Conservation (phyloP, 2,329 filamentous ascomycete genomes). For the Colletotrichum salicis region DNA sequence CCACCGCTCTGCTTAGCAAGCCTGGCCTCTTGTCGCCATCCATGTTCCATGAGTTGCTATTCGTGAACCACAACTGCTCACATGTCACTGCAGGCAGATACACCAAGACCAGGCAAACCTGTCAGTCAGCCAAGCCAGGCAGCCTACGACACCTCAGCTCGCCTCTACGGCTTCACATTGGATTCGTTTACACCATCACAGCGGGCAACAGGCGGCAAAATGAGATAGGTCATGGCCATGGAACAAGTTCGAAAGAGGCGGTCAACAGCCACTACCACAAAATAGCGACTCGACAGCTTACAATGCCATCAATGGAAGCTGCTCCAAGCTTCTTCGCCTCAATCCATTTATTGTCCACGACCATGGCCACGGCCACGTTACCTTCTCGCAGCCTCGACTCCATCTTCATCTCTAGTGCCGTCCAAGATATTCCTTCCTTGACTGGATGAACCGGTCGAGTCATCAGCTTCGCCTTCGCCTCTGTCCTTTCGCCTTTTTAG, state of each 20-base stretch:
- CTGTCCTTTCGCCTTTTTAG: conserved; percentile 1
- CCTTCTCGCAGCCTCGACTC: background rate
- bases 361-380: background rate
- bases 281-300: background rate
- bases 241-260: conserved; percentile 29
- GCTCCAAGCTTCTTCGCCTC: conserved; percentile 21
- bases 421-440: background rate
- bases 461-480: conserved; percentile 25
- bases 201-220: conserved; percentile 3
- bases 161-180: background rate
- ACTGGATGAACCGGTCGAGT: conserved; percentile 18
- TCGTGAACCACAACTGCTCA: conserved; percentile 33
- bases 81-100: conserved; percentile 29
- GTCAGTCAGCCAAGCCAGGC: background rate
- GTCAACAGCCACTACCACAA: conserved; percentile 10
- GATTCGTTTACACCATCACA: conserved; percentile 3
- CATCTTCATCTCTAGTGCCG: background rate
- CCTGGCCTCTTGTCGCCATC: conserved; percentile 5
- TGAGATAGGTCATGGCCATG: background rate
- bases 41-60: background rate
- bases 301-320: conserved; percentile 17
- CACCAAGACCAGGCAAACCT: conserved; percentile 9
- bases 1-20: conserved; percentile 31
- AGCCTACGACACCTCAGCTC: conserved; percentile 27
- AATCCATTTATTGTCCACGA: background rate